Base-by-base conservation (phyloP, 2,329 filamentous ascomycete species). In the Botrytis sinoallii region DNA sequence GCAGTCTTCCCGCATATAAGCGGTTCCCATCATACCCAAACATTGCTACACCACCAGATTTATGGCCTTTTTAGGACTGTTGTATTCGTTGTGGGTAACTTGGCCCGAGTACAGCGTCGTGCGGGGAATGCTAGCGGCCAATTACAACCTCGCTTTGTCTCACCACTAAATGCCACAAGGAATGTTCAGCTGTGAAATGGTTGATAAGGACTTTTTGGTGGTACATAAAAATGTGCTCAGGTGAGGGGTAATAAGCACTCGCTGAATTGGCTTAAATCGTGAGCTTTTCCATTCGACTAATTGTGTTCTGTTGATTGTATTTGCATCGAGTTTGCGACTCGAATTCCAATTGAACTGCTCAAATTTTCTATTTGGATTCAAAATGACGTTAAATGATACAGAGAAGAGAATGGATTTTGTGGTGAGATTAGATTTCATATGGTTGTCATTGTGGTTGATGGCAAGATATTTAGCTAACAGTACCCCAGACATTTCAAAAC, bases 401-500 rank as follows among this genome's bases (percentile, higher is more conserved):
- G 38, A 69, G 10, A 69, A 25, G 18, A 44, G 9, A 16, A 69
- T 69, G 38, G 18, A 69, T 7, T 69, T 69, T 25, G 6, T 22
- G 48, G 66, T 69, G 55, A 42, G 52, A 32, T 29, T 32, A 2
- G 25, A 22, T 18, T 32, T 4, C 18, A 52, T 7, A 1, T 4
- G 66, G 10, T 32, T 25, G 32, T n/a, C 25, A 5, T 2, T 48
- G 20, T 9, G 2, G 35, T 42, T 70, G n/a, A 10, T 59, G 32
- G 22, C 16, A 25, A 57, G 9, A 9, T 22, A 57, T 55, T 29
- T 55, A 25, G 18, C 40, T 57, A 57, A 69, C 38, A 22, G 16
- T 42, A 60, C 48, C 7, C 12, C 14, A 72, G 67, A 60, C 35
- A 16, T 73, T 73, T 22, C 32, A 66, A 9, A 73, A 73, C 60